These are phyloP conservation scores for Oidiodendron maius DNA, from an alignment of 495 filamentous ascomycete genomes.

Conservation along the genomic window DNA sequence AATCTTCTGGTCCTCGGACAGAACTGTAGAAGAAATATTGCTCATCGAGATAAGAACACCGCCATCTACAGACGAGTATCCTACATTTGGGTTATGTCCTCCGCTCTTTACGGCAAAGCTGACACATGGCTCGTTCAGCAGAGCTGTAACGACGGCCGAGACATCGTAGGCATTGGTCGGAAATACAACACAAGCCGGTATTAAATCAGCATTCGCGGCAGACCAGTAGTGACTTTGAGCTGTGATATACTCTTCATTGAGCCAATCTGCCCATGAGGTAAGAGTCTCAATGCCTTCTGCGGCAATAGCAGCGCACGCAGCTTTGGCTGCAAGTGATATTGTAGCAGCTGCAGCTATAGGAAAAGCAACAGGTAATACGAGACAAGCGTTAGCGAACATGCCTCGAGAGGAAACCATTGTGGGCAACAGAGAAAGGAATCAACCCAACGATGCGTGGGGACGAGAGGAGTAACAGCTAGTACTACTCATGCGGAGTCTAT, in stretches of 20 bases:
- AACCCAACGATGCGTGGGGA: too few relatives aligned
- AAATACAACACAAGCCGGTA: slow-evolving; percentile 40
- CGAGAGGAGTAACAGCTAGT: too few relatives aligned
- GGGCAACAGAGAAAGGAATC: too few relatives aligned
- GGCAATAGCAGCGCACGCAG: background rate
- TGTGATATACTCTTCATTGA: slow-evolving; percentile 18
- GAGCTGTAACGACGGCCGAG: slow-evolving; percentile 6
- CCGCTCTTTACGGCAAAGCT: slow-evolving; percentile 40
- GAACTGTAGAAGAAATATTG: background rate
- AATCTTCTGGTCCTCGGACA: slow-evolving; percentile 2
- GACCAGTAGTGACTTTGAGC: slow-evolving; percentile 45
- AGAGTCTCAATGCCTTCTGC: slow-evolving; percentile 1
- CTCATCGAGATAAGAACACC: slow-evolving; percentile 38
- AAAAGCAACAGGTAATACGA: too few relatives aligned
- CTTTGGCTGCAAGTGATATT: background rate
- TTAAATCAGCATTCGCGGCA: slow-evolving; percentile 32
- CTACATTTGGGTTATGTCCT: slow-evolving; percentile 38
- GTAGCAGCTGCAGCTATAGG: too few relatives aligned
- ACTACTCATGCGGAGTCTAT: too few relatives aligned
- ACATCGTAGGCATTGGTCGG: slow-evolving; percentile 31
- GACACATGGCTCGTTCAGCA: slow-evolving; percentile 6
- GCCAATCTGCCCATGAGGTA: background rate
- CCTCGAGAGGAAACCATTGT: too few relatives aligned
- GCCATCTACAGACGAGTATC: slow-evolving; percentile 28
- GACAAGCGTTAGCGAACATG: too few relatives aligned